Conservation (phyloP, 306 rosid species). For the Mucuna pruriens region DNA sequence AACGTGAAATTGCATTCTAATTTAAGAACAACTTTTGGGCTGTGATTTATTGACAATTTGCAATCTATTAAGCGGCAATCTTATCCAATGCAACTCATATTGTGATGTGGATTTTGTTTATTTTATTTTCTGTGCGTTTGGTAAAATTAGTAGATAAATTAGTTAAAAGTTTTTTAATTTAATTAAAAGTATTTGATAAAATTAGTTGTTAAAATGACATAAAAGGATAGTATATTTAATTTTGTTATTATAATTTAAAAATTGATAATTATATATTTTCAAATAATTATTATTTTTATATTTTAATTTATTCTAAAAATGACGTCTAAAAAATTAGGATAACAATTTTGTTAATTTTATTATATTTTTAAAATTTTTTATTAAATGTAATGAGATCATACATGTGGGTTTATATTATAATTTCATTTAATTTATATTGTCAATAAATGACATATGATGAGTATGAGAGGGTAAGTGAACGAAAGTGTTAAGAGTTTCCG, state of each 20-base stretch:
- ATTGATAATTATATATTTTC: too few relatives aligned
- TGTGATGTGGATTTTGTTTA: background rate
- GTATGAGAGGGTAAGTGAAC: too few relatives aligned
- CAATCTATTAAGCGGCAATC: background rate
- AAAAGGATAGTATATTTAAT: background rate
- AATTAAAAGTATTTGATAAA: background rate
- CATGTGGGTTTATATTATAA: too few relatives aligned
- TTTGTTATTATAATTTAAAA: too few relatives aligned
- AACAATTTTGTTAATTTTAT: too few relatives aligned
- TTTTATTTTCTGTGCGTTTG: too few relatives aligned
- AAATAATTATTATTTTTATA: too few relatives aligned
- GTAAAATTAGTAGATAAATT: background rate
- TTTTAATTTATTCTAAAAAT: background rate
- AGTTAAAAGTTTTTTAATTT: background rate
- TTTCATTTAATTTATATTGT: too few relatives aligned
- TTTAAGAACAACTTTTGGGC: background rate
- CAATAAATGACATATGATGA: too few relatives aligned
- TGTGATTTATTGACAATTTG: slow-evolving; percentile 11
- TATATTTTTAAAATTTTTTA: too few relatives aligned
- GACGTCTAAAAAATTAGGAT: background rate
- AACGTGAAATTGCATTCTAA: background rate
- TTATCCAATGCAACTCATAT: background rate
- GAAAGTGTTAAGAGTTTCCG: too few relatives aligned
- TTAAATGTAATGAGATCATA: too few relatives aligned
- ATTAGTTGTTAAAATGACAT: background rate